Evolutionary conservation across 169 alveolate genomes (phyloP).

Genomic region (Plasmodium gonderi): DNA sequence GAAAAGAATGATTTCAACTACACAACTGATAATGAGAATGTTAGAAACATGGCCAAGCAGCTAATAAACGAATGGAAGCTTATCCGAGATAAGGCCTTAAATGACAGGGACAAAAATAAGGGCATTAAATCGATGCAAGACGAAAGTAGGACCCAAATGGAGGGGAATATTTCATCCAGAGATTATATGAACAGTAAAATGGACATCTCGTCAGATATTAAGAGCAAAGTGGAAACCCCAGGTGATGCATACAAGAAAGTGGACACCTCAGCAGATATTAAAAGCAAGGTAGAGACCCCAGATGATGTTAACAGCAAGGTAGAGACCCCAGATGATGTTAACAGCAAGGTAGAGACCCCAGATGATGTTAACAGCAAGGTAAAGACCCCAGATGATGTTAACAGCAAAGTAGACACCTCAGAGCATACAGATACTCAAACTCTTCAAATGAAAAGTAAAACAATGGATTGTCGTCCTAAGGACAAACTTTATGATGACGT

Average conservation of each 20-base stretch:
- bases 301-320: not conserved
- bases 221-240: not conserved
- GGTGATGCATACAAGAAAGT: not conserved
- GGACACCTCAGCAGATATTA: not conserved
- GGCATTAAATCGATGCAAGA: no score
- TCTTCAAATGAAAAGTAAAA: not conserved
- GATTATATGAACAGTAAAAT: not conserved
- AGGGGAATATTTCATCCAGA: no score
- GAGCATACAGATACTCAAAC: not conserved
- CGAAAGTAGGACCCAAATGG: not conserved
- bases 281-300: not conserved
- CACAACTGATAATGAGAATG: constrained; percentile 13
- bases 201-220: no score
- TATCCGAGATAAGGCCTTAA: constrained; percentile 36
- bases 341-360: not conserved
- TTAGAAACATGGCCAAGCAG: constrained; percentile 11
- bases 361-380: not conserved
- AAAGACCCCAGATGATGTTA: not conserved
- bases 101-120: not conserved
- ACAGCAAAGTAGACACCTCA: not conserved
- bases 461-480: not conserved
- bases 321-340: not conserved
- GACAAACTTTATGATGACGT: not conserved
- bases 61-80: constrained; percentile 40
- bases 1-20: constrained; percentile 20